phyloP scores from a whole-genome alignment of 495 filamentous ascomycete species.

The Trichoderma erinaceum region DNA sequence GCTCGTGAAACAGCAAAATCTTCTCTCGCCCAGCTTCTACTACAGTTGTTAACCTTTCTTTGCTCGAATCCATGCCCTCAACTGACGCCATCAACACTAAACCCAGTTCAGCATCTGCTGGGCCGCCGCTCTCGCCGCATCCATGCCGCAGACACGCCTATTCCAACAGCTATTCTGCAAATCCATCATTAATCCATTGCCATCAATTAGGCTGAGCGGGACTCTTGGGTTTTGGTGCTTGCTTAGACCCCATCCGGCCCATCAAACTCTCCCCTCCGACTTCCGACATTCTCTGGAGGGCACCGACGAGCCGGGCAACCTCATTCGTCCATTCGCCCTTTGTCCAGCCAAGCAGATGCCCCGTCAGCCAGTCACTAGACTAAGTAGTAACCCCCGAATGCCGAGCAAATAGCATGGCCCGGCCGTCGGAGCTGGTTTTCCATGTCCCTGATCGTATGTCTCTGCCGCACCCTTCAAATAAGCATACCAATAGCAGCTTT shows the following conservation, averaged over 20 bases:
- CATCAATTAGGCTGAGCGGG: background rate
- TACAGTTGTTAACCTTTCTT: background rate
- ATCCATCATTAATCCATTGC: background rate
- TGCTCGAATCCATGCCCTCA: background rate
- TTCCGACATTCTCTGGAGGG: background rate
- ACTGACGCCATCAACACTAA: constrained; percentile 14
- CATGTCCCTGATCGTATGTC: background rate
- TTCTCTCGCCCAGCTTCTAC: background rate
- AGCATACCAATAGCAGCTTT: constrained; percentile 7
- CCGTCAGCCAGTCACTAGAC: background rate
- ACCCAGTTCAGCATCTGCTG: background rate
- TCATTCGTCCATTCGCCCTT: background rate
- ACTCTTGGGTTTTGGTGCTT: background rate
- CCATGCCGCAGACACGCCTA: background rate
- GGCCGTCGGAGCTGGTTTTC: background rate
- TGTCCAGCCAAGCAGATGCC: background rate
- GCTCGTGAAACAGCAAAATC: background rate
- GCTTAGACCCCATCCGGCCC: background rate
- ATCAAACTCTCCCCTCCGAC: background rate
- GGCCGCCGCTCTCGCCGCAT: constrained; percentile 7
- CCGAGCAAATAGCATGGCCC: background rate
- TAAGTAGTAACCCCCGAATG: background rate
- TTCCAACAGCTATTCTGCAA: background rate
- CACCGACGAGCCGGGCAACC: constrained; percentile 5
- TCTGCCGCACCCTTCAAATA: background rate